Base-by-base conservation (phyloP, 140 eudicot genomes). In the Oenanthe javanica region DNA sequence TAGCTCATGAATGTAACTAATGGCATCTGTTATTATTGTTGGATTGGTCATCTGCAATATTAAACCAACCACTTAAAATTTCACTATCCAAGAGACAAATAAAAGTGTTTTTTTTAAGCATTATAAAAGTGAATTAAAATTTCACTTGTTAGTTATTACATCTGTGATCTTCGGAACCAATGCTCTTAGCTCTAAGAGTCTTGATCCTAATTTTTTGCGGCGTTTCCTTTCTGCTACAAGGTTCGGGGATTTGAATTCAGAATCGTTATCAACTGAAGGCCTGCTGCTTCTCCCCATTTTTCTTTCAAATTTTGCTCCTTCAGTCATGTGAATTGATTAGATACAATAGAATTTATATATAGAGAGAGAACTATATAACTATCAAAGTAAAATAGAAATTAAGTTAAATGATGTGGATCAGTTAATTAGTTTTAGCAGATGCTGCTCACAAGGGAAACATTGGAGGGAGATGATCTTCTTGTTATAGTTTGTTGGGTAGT, bases 81-180 rank as follows among this genome's bases (percentile, higher is more conserved):
- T n/a, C 27, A 42, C 36, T 40, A 70, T 40, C 25, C 2, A 72
- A 15, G 6, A 72, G 36, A 31, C 12, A 27, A 69, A 72, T 19
- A 74, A 4, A n/a, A 21, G 49, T 45, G 15, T 31, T 31, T 31
- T 31, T 31, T 31, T 31, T 31, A 31, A 31, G 36, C 36, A 31
- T 31, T 31, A 31, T 31, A 31, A 31, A 31, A 31, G 36, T 31
- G 36, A 31, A 31, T 31, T 31, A 31, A 31, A 31, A 31, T 31
- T 31, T 31, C 36, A 31, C 36, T 49, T 63, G 6, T 64, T 9
- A 25, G 42, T 64, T 47, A 85, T 96, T 31, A 31, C 36, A 90
- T 94, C 89, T 46, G 98, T 94, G 87, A 94, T 94, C 49, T 79
- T 89, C 0, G 98, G 97, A 80, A 92, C 96, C 23, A 83, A 63